Evolutionary conservation across 306 rosid species (phyloP).

Genomic region (Cucurbita ficifolia): DNA sequence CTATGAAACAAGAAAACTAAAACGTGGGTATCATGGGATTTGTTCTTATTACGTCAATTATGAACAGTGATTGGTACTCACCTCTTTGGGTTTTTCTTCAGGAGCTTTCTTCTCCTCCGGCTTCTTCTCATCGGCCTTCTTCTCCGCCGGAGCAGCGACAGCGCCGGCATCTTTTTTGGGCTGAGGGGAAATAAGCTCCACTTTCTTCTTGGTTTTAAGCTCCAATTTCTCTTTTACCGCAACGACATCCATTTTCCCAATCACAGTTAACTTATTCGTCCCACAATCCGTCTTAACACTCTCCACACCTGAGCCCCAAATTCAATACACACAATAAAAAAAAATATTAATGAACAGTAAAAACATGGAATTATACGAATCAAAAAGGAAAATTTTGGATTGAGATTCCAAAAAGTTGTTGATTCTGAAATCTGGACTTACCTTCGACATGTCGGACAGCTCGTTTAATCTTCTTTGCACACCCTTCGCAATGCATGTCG

Average conservation of each 20-base stretch:
- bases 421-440: background rate
- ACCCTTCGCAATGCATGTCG: conserved; percentile 83
- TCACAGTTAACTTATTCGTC: conserved; percentile 49
- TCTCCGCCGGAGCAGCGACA: conserved; percentile 25
- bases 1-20: background rate
- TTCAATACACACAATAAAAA: background rate
- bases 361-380: background rate
- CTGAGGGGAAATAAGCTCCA: conserved; percentile 52
- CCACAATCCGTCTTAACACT: conserved; percentile 37
- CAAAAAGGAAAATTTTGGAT: background rate
- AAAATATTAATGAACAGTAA: no score
- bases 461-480: conserved; percentile 55
- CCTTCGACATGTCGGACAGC: conserved; percentile 38
- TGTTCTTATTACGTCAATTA: background rate
- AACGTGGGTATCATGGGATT: background rate
- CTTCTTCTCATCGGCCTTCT: conserved; percentile 30
- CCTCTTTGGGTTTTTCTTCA: conserved; percentile 42
- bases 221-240: conserved; percentile 35
- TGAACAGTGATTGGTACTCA: background rate
- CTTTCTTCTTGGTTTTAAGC: conserved; percentile 49
- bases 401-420: background rate
- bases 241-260: conserved; percentile 44
- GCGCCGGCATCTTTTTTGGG: conserved; percentile 45
- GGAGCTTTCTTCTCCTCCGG: conserved; percentile 37
- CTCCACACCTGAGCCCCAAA: conserved; percentile 39